Conservation (phyloP, 2,329 filamentous ascomycete genomes). For the Colletotrichum sansevieriae region DNA sequence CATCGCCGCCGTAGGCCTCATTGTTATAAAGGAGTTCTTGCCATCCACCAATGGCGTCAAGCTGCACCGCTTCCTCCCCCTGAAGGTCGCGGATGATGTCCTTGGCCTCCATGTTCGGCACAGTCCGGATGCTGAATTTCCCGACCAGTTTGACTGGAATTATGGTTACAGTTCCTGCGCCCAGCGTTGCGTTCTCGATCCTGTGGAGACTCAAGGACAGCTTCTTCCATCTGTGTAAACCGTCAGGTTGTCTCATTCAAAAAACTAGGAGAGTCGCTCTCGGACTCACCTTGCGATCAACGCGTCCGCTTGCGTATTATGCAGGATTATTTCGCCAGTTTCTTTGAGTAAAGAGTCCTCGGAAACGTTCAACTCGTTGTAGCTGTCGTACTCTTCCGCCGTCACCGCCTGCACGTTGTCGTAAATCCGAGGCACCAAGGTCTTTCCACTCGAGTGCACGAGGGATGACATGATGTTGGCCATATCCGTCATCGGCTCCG, state of each 20-base stretch:
- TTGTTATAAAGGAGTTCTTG: slow-evolving; percentile 27
- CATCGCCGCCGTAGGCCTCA: slow-evolving; percentile 12
- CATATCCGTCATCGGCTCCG: slow-evolving; percentile 98
- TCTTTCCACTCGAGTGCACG: slow-evolving; percentile 91
- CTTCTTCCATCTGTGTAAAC: slow-evolving; percentile 97
- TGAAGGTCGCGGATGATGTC: slow-evolving; percentile 64
- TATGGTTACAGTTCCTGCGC: slow-evolving; percentile 95
- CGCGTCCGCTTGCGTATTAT: slow-evolving; percentile 31
- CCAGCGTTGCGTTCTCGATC: slow-evolving; percentile 93
- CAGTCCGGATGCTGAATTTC: slow-evolving; percentile 98
- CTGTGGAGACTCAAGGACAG: slow-evolving; percentile 96
- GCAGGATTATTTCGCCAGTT: slow-evolving; percentile 84
- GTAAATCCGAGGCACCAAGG: slow-evolving; percentile 90
- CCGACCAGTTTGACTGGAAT: slow-evolving; percentile 97
- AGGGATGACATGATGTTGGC: slow-evolving; percentile 84
- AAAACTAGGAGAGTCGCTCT: slow-evolving; percentile 52
- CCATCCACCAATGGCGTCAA: slow-evolving; percentile 28
- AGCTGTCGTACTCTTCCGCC: slow-evolving; percentile 87
- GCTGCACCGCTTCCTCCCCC: slow-evolving; percentile 23
- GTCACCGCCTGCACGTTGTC: slow-evolving; percentile 93
- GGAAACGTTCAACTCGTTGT: slow-evolving; percentile 89
- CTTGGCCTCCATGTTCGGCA: slow-evolving; percentile 96
- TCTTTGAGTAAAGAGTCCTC: slow-evolving; percentile 96
- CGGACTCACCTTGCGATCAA: slow-evolving; percentile 23
- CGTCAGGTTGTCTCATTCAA: slow-evolving; percentile 83